Base-by-base conservation (phyloP, 306 rosid genomes). In the Cicer cuneatum region DNA sequence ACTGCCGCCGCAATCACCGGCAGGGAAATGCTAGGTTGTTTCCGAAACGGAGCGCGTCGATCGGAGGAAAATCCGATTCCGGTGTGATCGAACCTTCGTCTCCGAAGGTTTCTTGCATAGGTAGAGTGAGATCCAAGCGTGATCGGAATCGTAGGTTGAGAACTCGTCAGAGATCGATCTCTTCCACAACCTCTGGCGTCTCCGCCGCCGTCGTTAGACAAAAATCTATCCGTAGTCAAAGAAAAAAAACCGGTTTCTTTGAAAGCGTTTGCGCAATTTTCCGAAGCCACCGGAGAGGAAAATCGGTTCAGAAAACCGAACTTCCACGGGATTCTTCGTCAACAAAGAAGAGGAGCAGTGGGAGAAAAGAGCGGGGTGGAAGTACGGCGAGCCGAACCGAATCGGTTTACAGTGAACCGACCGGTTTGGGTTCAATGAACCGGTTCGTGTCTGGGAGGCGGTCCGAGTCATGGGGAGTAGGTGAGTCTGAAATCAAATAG, bases 101-200 rank as follows among this genome's bases (percentile, higher is more conserved):
- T 9, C 99, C 99, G 7, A 94, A 94, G 84, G 99, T 94, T 7
- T 94, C 99, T 0, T 94, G 99, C 51, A 94, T 94, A 75, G 99
- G 99, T 4, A 84, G 93, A 64, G 99, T 94, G 67, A 85, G 96
- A 85, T 94, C 99, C 8, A 94, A 81, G 84, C 78, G 91, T 5
- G 93, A 87, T 57, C 82, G 91, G 65, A 88, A 82, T 57, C 87
- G 96, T 0, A 72, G 90, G 49, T 39, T 77, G 74, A 75, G 88
- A 85, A 82, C 37, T 41, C 96, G 91, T 53, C 88, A 78, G 21
- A 61, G 83, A 6, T 45, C 86, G 7, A 15, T 57, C 7, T 81
- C 84, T 21, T 75, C 78, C 64, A 6, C 69, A 4, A 4, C 72
- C 8, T 0, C 7, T 54, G 2, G 41, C 6, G 6, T 75, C 8